Base-by-base conservation (phyloP, 345 rosid species). In the Euclidium syriacum region DNA sequence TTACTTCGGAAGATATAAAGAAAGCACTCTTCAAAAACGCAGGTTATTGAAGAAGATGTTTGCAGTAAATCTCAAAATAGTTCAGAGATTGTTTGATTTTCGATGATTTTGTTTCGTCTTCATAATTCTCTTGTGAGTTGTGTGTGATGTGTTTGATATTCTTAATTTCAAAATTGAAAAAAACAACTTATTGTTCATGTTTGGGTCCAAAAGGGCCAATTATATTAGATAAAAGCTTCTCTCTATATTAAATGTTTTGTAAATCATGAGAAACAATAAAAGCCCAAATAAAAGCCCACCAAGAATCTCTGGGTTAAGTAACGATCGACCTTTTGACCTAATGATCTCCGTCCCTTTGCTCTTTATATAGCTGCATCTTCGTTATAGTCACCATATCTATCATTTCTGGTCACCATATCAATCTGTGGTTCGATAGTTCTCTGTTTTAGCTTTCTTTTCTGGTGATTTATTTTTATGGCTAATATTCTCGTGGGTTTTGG, bases 291-390 rank as follows among this genome's bases (percentile, higher is more conserved):
- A 51, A n/a, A 41, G 39, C 48, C 70, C 63, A 55, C 4, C 0
- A 1, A 10, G 3, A n/a, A n/a, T n/a, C n/a, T n/a, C n/a, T n/a
- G n/a, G n/a, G n/a, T n/a, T n/a, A n/a, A n/a, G n/a, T n/a, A n/a
- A n/a, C n/a, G n/a, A n/a, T n/a, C n/a, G n/a, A n/a, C n/a, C 3
- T 7, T 46, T 66, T 66, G 57, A 66, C 71, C 64, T 67, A 67
- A 57, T 4, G 58, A 49, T 20, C 35, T 7, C 35, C 43, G 15
- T 49, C 16, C 8, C 24, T 58, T 6, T 5, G 42, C 50, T 10
- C 64, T 58, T 38, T 67, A 29, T n/a, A n/a, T n/a, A n/a, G n/a
- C n/a, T n/a, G n/a, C n/a, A n/a, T n/a, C n/a, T n/a, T n/a, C n/a
- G n/a, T n/a, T n/a, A n/a, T n/a, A n/a, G n/a, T n/a, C n/a, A n/a